These are phyloP conservation scores for Penicillium salamii DNA, from an alignment of 495 filamentous ascomycete genomes.

Conservation along the genomic window DNA sequence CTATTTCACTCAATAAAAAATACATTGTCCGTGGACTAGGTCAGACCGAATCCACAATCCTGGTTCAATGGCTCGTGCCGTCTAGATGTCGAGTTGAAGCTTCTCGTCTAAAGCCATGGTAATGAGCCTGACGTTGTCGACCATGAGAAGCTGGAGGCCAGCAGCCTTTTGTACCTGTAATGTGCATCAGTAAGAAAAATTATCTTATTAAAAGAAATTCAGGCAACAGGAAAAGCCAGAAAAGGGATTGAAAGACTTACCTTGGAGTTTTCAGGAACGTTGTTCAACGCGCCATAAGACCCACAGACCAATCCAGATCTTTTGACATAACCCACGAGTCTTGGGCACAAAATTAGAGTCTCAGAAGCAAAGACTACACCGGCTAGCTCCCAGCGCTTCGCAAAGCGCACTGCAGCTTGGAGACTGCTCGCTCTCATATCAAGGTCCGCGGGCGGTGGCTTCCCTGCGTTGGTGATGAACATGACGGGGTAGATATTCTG, in stretches of 20 bases:
- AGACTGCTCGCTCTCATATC: conserved; percentile 34
- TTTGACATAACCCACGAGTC: conserved; percentile 21
- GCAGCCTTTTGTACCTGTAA: conserved; percentile 19
- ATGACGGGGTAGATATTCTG: conserved; percentile 38
- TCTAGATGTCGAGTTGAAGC: background rate
- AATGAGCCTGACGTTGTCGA: conserved; percentile 19
- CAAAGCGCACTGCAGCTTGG: conserved; percentile 37
- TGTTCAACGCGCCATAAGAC: conserved; percentile 33
- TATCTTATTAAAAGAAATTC: background rate
- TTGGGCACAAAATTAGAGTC: conserved; percentile 31
- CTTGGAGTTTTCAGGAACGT: conserved; percentile 24
- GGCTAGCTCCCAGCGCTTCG: conserved; percentile 30
- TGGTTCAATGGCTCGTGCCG: no score
- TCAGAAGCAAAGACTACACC: conserved; percentile 36
- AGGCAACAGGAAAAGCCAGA: background rate
- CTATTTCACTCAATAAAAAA: no score
- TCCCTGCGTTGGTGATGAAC: conserved; percentile 38
- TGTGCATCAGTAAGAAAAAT: background rate
- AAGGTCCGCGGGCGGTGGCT: conserved; percentile 17
- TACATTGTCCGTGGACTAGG: no score
- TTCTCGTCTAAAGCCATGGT: conserved; percentile 3
- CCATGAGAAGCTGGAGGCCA: conserved; percentile 22
- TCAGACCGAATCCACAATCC: no score
- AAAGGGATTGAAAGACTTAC: conserved; percentile 11
- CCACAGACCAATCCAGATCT: conserved; percentile 22